Evolutionary conservation across 306 rosid genomes (phyloP), one percentile per base, ranked within the genome.

Genomic region (Nissolia schottii): DNA sequence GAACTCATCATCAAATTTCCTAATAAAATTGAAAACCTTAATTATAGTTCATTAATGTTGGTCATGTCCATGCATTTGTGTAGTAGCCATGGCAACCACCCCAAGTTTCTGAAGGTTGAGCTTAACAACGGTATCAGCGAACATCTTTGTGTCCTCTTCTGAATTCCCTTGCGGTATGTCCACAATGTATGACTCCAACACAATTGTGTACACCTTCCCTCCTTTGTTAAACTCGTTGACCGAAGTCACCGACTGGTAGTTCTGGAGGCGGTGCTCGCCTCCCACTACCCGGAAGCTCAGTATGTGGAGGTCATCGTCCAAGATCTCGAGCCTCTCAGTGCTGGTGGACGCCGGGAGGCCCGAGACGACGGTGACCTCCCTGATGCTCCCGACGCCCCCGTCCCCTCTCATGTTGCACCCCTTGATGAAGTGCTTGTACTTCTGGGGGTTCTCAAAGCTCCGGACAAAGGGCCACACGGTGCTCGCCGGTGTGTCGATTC

Each of bases 321-420:
- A 20, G 8, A 94, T 89, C 87, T 94, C 97, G 0, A 94, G 83
- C 82, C 95, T 83, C 80, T 94, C 99, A 9, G 93, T 92, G 80
- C 96, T 89, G 0, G 99, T 94, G 0, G 99, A 89, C 0, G 96
- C 97, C 0, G 99, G 99, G 0, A 94, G 81, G 1, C 97, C 99
- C 0, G 99, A 94, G 6, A 91, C 90, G 7, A 94, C 93, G 0
- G 91, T 87, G 10, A 94, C 91, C 54, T 94, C 96, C 25, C 99
- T 53, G 24, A 89, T 84, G 70, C 96, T 91, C 0, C 99, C 99
- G 0, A 94, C 91, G 5, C 87, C 82, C 0, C 93, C 96, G 14
- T 90, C 95, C 0, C 93, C 93, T 7, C 2, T 70, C 97, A 94
- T 89, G 46, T 62, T 89, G 78, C 99, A 89, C 19, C 94, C 82